Evolutionary conservation across 1,284 basidiomycete genomes (phyloP).

Genomic region (Fomitopsis palustris): DNA sequence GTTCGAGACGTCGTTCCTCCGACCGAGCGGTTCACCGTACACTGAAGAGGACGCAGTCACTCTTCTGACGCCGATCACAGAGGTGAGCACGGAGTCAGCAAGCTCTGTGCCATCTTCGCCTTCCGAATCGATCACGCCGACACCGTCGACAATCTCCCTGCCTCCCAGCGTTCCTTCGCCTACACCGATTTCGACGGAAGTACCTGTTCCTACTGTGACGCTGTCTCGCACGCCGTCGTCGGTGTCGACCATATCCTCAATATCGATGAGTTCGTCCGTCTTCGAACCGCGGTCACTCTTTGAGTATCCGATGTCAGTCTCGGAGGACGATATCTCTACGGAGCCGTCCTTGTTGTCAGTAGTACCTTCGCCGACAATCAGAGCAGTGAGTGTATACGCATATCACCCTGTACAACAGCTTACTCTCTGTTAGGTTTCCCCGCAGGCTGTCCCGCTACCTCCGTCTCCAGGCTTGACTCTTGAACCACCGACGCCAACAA

Average conservation of each 20-base stretch:
- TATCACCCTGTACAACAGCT: conserved; percentile 4
- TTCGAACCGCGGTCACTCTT: conserved; percentile 33
- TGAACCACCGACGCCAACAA: conserved; percentile 36
- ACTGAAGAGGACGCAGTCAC: conserved; percentile 33
- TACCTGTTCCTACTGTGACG: conserved; percentile 13
- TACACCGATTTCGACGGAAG: conserved; percentile 20
- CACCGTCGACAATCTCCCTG: conserved; percentile 24
- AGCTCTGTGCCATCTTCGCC: conserved; percentile 19
- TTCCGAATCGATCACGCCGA: conserved; percentile 29
- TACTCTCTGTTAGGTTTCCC: conserved; percentile 24
- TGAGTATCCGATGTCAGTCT: conserved; percentile 27
- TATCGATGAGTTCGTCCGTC: conserved; percentile 36
- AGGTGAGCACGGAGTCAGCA: conserved; percentile 30
- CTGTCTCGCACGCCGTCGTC: conserved; percentile 35
- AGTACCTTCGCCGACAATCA: conserved; percentile 15
- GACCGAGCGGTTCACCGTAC: conserved; percentile 33
- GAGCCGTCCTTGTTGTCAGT: conserved; percentile 54
- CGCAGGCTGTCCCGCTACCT: conserved; percentile 34
- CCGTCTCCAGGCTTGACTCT: conserved; percentile 30
- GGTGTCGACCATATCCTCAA: conserved; percentile 37
- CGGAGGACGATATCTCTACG: conserved; percentile 34
- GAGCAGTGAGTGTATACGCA: conserved; percentile 4
- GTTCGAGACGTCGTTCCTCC: conserved; percentile 49
- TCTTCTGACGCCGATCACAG: conserved; percentile 31
- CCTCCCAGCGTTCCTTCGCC: conserved; percentile 28